Evolutionary conservation across 192 early-diverging fungal genomes (phyloP).

Genomic region (Backusella westeae): DNA sequence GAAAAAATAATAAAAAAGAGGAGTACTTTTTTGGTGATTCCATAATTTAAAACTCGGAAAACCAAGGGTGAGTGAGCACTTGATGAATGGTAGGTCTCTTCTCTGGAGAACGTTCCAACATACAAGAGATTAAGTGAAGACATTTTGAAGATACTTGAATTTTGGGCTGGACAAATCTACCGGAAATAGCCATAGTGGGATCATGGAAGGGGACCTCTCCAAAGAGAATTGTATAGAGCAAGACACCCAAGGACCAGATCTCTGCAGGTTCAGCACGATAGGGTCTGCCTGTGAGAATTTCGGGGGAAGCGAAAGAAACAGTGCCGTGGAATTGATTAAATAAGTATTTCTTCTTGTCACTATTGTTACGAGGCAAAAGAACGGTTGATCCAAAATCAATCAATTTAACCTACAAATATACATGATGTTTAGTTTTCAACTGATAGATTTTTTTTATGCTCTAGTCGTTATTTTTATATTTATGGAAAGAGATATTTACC

Average conservation of each 20-base stretch:
- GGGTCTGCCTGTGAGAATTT: conserved; percentile 57
- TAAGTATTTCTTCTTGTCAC: conserved; percentile 28
- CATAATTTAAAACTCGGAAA: conserved; percentile 32
- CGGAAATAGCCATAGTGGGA: conserved; percentile 48
- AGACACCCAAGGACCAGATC: conserved; percentile 67
- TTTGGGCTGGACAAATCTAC: conserved; percentile 44
- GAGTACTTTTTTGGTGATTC: conserved; percentile 5
- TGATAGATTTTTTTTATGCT: background rate
- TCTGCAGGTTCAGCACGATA: conserved; percentile 60
- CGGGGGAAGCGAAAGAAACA: conserved; percentile 65
- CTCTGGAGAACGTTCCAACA: conserved; percentile 61
- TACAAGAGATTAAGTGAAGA: conserved; percentile 56
- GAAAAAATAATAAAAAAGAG: conserved; percentile 8
- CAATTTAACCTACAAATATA: conserved; percentile 50
- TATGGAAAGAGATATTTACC: conserved; percentile 15
- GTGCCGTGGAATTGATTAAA: conserved; percentile 65
- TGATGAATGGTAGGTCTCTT: conserved; percentile 62
- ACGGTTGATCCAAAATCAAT: conserved; percentile 72
- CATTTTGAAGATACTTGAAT: conserved; percentile 47
- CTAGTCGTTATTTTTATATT: conserved; percentile 2
- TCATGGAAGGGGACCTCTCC: conserved; percentile 63
- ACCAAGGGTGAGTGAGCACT: conserved; percentile 59
- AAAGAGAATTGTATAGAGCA: conserved; percentile 66
- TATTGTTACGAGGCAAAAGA: conserved; percentile 40
- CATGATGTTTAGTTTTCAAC: background rate